Evolutionary conservation across 345 rosid genomes (phyloP).

Genomic region (Brassica incana): DNA sequence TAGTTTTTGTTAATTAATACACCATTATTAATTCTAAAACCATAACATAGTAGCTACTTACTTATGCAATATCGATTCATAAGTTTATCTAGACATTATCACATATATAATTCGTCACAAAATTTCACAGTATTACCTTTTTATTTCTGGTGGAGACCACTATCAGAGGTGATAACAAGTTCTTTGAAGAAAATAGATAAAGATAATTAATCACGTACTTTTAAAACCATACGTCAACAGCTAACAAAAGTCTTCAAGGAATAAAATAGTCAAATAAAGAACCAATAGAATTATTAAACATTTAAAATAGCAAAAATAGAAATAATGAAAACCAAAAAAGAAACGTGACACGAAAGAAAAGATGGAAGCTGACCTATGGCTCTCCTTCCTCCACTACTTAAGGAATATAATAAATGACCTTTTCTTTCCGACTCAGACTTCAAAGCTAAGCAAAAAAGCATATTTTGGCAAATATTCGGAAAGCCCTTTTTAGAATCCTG

Average conservation of each 20-base stretch:
- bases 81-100: neutral
- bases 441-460: neutral
- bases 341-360: slow-evolving; percentile 32
- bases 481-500: neutral
- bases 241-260: neutral
- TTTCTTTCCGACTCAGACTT: slow-evolving; percentile 2
- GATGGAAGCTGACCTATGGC: slow-evolving; percentile 30
- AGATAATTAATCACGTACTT: neutral
- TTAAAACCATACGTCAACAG: neutral
- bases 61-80: neutral
- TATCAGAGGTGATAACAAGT: neutral
- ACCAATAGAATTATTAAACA: neutral
- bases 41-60: neutral
- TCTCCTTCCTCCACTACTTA: slow-evolving; percentile 33
- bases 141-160: slow-evolving; percentile 6
- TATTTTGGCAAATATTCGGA: neutral
- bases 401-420: slow-evolving; percentile 33
- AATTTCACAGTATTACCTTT: neutral
- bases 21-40: neutral
- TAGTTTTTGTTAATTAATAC: neutral
- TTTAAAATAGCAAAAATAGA: neutral
- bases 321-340: neutral
- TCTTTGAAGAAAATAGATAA: neutral
- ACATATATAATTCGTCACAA: neutral
- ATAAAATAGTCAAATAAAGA: neutral